These are phyloP conservation scores for Candida stauntonica DNA, from an alignment of 805 yeast species.

Conservation along the genomic window DNA sequence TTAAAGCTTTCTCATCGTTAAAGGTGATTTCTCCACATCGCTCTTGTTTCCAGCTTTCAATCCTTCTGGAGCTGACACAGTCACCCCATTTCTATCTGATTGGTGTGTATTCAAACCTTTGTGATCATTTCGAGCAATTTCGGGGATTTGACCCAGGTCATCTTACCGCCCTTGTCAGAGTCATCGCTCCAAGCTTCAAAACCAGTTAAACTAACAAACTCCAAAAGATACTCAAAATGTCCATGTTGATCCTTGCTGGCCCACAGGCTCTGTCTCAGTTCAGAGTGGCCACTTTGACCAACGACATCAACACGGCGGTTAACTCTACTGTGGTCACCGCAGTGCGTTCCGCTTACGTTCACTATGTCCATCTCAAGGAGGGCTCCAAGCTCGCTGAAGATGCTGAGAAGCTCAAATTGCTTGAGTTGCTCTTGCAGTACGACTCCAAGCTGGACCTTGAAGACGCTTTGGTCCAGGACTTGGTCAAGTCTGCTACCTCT, in stretches of 20 bases:
- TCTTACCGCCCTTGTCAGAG: conserved; percentile 1
- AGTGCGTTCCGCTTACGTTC: conserved; percentile 72
- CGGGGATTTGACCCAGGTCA: too few relatives aligned
- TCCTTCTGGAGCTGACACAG: conserved; percentile 12
- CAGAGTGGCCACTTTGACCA: conserved; percentile 68
- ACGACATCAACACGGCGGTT: conserved; percentile 68
- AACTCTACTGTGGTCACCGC: conserved; percentile 60
- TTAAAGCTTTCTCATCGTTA: background rate
- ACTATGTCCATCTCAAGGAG: conserved; percentile 62
- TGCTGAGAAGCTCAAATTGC: conserved; percentile 40
- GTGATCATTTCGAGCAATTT: too few relatives aligned
- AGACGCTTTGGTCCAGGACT: conserved; percentile 40
- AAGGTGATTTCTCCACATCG: background rate
- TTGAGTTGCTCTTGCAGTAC: conserved; percentile 66
- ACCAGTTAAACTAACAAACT: background rate
- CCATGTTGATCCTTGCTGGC: conserved; percentile 66
- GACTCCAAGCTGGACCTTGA: conserved; percentile 58
- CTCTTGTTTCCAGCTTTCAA: conserved; percentile 1
- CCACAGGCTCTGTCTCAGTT: conserved; percentile 87
- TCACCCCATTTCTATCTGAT: conserved; percentile 5
- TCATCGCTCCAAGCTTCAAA: too few relatives aligned
- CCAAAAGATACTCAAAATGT: conserved; percentile 24
- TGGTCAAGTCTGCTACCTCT: conserved; percentile 35
- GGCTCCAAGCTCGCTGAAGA: conserved; percentile 24
- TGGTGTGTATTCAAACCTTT: too few relatives aligned